Conservation (phyloP, 257 asterid genomes). For the Craterostigma plantagineum region DNA sequence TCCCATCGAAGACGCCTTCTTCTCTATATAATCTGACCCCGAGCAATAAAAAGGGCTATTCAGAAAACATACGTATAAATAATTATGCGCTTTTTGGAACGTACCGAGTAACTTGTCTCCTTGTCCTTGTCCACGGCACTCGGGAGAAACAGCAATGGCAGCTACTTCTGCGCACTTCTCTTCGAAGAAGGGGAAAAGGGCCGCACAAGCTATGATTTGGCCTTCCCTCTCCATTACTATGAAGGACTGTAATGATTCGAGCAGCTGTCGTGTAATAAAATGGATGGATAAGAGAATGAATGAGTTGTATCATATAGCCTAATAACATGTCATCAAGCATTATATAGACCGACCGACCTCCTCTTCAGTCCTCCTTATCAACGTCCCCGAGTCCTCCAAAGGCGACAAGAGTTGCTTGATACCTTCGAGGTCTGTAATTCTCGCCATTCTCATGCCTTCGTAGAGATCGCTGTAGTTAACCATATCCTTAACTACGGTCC, state of each 20-base stretch:
- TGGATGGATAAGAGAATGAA: not conserved
- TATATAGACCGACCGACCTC: slow-evolving; percentile 39
- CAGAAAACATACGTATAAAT: too few relatives aligned
- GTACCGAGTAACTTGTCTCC: slow-evolving; percentile 97
- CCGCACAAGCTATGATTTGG: slow-evolving; percentile 82
- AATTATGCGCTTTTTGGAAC: not conserved
- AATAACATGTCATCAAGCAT: slow-evolving; percentile 4
- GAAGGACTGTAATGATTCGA: slow-evolving; percentile 39
- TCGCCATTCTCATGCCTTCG: slow-evolving; percentile 87
- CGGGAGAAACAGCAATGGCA: slow-evolving; percentile 95
- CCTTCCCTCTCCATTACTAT: slow-evolving; percentile 92
- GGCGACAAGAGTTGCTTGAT: slow-evolving; percentile 71
- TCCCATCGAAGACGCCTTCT: slow-evolving; percentile 76
- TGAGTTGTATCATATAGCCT: not conserved
- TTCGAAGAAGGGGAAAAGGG: slow-evolving; percentile 57
- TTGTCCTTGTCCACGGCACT: slow-evolving; percentile 94
- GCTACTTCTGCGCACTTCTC: slow-evolving; percentile 95
- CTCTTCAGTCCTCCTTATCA: slow-evolving; percentile 70
- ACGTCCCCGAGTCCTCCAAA: slow-evolving; percentile 62
- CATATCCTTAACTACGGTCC: too few relatives aligned
- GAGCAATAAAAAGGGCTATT: too few relatives aligned
- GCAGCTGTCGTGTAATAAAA: slow-evolving; percentile 24
- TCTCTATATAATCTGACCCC: slow-evolving; percentile 72
- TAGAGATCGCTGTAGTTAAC: slow-evolving; percentile 58
- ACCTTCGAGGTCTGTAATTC: slow-evolving; percentile 48